Conservation (phyloP, 2,329 filamentous ascomycete species). For the Coleophoma crateriformis region DNA sequence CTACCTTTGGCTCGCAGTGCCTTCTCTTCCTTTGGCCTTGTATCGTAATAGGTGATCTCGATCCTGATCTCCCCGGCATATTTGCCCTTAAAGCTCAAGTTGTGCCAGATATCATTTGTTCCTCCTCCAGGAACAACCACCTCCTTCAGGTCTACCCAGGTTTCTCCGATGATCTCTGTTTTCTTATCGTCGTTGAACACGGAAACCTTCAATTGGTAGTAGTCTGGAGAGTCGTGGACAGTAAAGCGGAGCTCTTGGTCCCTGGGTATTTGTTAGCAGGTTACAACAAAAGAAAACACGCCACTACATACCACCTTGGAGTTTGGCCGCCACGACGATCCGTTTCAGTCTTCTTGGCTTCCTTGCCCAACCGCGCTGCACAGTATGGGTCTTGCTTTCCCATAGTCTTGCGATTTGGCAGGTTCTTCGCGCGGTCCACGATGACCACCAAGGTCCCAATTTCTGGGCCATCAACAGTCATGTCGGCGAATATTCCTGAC, state of each 20-base stretch:
- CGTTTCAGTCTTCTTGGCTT: conserved; percentile 94
- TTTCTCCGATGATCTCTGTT: conserved; percentile 92
- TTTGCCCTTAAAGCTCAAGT: conserved; percentile 80
- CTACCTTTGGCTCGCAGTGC: conserved; percentile 41
- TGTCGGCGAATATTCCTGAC: conserved; percentile 89
- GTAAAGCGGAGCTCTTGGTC: conserved; percentile 95
- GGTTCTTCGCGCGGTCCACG: conserved; percentile 91
- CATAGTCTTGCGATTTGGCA: conserved; percentile 95
- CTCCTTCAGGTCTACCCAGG: conserved; percentile 77
- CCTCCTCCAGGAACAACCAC: conserved; percentile 83
- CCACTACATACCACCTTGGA: conserved; percentile 71
- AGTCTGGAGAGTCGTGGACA: conserved; percentile 94
- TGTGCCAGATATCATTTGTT: conserved; percentile 92
- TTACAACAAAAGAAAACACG: no score
- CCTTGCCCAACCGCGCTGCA: conserved; percentile 87
- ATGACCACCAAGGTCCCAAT: conserved; percentile 92
- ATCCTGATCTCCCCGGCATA: conserved; percentile 94
- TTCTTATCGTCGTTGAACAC: conserved; percentile 98
- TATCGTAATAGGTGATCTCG: conserved; percentile 95
- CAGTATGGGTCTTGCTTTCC: conserved; percentile 98
- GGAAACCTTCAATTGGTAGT: conserved; percentile 91
- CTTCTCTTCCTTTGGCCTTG: conserved; percentile 75
- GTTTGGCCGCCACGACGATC: conserved; percentile 94
- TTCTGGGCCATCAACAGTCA: conserved; percentile 85
- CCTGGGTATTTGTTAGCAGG: conserved; percentile 46